phyloP scores from a whole-genome alignment of 2,329 filamentous ascomycete species.

The Chaetomium olivaceum region DNA sequence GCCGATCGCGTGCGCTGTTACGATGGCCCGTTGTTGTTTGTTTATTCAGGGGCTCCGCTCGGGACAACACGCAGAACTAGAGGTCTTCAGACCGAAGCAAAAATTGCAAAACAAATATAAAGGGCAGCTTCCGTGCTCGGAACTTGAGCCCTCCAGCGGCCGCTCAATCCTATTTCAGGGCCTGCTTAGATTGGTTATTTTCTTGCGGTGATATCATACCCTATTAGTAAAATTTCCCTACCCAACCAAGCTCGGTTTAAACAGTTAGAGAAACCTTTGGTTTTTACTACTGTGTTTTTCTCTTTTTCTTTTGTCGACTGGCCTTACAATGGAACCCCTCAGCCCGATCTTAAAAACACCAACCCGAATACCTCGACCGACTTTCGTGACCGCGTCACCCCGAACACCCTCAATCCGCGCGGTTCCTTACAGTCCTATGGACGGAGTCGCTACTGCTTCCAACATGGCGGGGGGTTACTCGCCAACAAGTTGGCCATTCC shows the following conservation, averaged over 20 bases:
- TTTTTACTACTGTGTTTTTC: not conserved
- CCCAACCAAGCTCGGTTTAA: not conserved
- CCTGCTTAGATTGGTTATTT: not conserved
- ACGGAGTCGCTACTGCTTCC: not conserved
- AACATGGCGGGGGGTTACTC: slow-evolving; percentile 14
- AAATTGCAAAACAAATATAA: not conserved
- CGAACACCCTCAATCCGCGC: slow-evolving; percentile 24
- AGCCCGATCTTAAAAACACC: slow-evolving; percentile 5
- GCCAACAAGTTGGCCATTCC: slow-evolving; percentile 25
- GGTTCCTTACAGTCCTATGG: slow-evolving; percentile 18
- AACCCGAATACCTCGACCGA: slow-evolving; percentile 21
- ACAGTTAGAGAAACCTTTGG: not conserved
- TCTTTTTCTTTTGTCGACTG: not conserved
- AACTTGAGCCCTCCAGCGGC: not conserved
- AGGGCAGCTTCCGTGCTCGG: not conserved
- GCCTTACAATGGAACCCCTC: slow-evolving; percentile 4
- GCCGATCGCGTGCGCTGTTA: not conserved
- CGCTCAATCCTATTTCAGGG: not conserved
- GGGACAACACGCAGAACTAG: not conserved
- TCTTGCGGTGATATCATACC: not conserved
- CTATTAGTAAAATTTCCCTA: not conserved
- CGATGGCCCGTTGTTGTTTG: not conserved
- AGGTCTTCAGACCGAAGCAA: not conserved
- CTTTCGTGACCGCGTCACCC: slow-evolving; percentile 15
- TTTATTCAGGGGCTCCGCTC: not conserved